These are phyloP conservation scores for Mrakiaceae sp. DNA, from an alignment of 1,284 basidiomycete genomes.

Conservation along the genomic window DNA sequence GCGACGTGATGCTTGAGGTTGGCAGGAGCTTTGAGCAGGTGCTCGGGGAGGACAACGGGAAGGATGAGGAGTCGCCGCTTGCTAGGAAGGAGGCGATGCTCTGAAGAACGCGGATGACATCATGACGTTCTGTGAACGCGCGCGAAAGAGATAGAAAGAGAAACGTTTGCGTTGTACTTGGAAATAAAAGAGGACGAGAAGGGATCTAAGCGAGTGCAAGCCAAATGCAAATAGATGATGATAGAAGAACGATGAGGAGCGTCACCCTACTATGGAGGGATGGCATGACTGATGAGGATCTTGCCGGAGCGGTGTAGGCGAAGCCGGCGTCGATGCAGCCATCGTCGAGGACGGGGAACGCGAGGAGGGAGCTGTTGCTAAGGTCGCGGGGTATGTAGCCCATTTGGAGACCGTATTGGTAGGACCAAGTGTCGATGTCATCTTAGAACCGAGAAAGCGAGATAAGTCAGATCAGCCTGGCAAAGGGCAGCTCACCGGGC, in stretches of 20 bases:
- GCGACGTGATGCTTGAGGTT: conserved; percentile 47
- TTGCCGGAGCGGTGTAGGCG: conserved; percentile 23
- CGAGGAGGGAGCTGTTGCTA: conserved; percentile 25
- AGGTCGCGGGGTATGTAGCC: conserved; percentile 28
- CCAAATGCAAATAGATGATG: too few species aligned
- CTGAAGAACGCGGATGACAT: too few species aligned
- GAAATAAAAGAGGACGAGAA: too few species aligned
- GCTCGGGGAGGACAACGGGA: conserved; percentile 42
- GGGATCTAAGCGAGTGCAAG: too few species aligned
- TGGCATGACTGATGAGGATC: too few species aligned
- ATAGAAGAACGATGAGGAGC: too few species aligned
- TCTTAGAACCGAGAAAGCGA: conserved; percentile 11
- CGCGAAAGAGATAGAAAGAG: too few species aligned
- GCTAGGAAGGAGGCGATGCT: background rate
- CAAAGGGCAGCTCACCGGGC: background rate
- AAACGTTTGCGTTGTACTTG: too few species aligned
- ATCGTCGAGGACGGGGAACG: conserved; percentile 23
- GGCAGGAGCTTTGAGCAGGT: conserved; percentile 59
- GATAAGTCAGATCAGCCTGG: background rate
- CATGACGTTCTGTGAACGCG: too few species aligned
- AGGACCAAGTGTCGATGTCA: conserved; percentile 27
- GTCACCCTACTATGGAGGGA: too few species aligned
- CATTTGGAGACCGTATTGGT: conserved; percentile 19
- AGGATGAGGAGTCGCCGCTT: background rate
- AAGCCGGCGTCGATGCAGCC: conserved; percentile 28